Base-by-base conservation (phyloP, 1,284 basidiomycete genomes). In the Nidula niveotomentosa region DNA sequence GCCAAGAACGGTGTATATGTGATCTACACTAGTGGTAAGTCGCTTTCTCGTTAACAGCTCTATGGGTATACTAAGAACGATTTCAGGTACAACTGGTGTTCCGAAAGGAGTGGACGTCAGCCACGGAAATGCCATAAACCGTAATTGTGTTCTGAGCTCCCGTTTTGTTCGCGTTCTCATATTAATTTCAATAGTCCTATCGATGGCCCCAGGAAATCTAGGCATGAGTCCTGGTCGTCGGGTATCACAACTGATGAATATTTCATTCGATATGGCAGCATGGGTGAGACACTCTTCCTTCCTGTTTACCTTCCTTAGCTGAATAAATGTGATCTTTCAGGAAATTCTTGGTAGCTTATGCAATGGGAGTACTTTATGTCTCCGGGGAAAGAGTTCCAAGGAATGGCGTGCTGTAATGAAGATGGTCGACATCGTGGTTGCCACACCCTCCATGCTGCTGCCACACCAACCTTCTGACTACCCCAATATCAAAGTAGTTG, bases 181-280 rank as follows among this genome's bases (percentile, higher is more conserved):
- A 36, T 39, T 12, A 2, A 8, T 50, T 52, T 33, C n/a, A 48
- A 35, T 54, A 85, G 83, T 85, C 23, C 71, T 85, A 13, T 83
- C 79, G 56, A 68, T 80, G 39, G 62, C 70, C 15, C 83, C 83
- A 17, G 83, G 82, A 18, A 83, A 81, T 63, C 67, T 84, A 17
- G 76, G 77, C 52, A 83, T 85, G 80, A 57, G 67, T 17, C 79
- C 79, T 7, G 81, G 82, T 17, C 65, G 74, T 30, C 75, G 80
- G 13, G 80, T 84, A n/a, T 77, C 81, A 1, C 83, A 85, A 60
- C 65, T 84, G 41, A 74, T 84, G 68, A 84, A 84, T 57, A 78
- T 85, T 39, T 78, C 81, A 1, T 85, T 84, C 59, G 83, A 84
- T 61, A 84, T 85, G 81, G 82, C 80, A 39, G 80, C 80, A 45